Evolutionary conservation across 345 rosid species (phyloP).

Genomic region (Combretum micranthum): DNA sequence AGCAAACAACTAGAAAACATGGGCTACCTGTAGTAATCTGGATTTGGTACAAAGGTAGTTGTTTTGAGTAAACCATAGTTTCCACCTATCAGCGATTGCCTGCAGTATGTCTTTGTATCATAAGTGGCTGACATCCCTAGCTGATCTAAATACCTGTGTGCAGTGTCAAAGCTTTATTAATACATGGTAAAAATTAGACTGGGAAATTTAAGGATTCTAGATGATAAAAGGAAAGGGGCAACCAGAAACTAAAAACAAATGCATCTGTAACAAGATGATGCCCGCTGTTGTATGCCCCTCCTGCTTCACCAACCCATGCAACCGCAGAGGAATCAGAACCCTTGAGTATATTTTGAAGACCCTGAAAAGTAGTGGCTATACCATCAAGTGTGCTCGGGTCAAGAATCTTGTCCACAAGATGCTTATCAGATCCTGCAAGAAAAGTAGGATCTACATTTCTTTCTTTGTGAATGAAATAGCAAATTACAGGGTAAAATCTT

Average conservation of each 20-base stretch:
- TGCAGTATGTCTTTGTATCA: constrained; percentile 82
- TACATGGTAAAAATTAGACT: background rate
- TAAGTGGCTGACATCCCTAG: constrained; percentile 66
- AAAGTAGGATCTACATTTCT: background rate
- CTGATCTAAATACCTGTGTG: constrained; percentile 82
- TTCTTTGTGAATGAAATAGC: background rate
- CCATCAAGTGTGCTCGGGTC: constrained; percentile 61
- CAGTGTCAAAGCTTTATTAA: constrained; percentile 1
- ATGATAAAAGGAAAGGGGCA: constrained; percentile 1
- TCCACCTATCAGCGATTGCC: constrained; percentile 86
- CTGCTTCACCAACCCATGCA: constrained; percentile 95
- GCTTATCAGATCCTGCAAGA: constrained; percentile 57
- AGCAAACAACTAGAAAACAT: no score
- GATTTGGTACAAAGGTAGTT: constrained; percentile 70
- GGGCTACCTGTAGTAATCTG: constrained; percentile 76
- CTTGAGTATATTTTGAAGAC: constrained; percentile 43
- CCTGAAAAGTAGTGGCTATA: constrained; percentile 39
- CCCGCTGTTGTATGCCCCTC: constrained; percentile 97
- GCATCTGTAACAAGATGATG: constrained; percentile 68
- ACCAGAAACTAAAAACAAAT: constrained; percentile 93
- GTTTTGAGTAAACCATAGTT: constrained; percentile 81
- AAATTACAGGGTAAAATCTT: no score
- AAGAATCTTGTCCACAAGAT: constrained; percentile 60
- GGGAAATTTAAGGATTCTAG: background rate
- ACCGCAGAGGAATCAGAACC: constrained; percentile 45